Evolutionary conservation across 202 grass and related monocot genomes (phyloP), one percentile per base, ranked within the genome.

Genomic region (Musa balbisiana): DNA sequence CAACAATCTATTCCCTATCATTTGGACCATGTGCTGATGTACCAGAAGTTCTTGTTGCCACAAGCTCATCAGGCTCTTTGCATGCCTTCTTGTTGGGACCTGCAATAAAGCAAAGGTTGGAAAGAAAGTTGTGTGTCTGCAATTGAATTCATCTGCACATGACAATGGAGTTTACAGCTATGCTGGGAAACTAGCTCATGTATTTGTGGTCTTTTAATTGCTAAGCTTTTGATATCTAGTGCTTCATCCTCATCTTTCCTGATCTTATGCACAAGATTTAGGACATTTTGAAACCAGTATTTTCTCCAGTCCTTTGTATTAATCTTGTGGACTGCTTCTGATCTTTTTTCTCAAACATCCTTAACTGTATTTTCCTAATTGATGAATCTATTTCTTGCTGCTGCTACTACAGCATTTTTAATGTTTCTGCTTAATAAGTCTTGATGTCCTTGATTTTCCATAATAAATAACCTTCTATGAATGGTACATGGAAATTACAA

Each of bases 1-100:
- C 95, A 69, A 92, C 85, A 10, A 98, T 98, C 50, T 90, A 94
- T 84, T 94, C 95, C 11, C 75, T 98, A 55, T 67, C 95, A 76
- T 98, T 94, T 85, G 89, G 81, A 62, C 91, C 91, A 11, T 92
- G 81, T 55, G 43, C 55, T 49, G 91, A 90, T 64, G 75, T 88
- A 13, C 95, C 89, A 51, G 79, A 92, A 62, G 79, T 94, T 84
- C 95, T 98, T 84, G 79, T 80, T 74, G 88, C 95, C 72, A 94
- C 95, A 81, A 98, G 95, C 86, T 98, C 91, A 4, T 94, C 95
- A 65, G 95, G 95, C 23, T 98, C 95, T 82, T 80, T 98, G 77
- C 95, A 98, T 80, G 81, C 93, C 73, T 98, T 98, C 86, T 89
- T 91, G 68, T 85, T 98, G 52, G 95, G 86, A 22, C 74, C 58